Conservation (phyloP, 1,139 yeast species). For the Geotrichum histeridarum region DNA sequence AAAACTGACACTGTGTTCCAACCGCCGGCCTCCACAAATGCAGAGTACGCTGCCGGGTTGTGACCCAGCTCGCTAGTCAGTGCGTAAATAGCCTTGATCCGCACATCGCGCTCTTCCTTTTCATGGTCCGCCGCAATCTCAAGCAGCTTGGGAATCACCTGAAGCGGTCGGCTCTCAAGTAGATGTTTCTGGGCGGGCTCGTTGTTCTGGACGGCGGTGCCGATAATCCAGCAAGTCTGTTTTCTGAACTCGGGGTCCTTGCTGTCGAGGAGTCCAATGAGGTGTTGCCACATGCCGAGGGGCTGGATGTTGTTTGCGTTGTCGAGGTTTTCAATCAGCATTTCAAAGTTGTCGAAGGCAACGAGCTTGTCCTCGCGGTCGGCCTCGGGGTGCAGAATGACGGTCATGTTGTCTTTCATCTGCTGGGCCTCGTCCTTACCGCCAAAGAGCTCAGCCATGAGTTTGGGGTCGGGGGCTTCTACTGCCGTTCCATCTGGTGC, state of each 20-base stretch:
- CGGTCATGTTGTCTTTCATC: slow-evolving; percentile 69
- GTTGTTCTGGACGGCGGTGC: slow-evolving; percentile 91
- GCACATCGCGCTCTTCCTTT: slow-evolving; percentile 27
- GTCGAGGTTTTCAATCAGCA: slow-evolving; percentile 88
- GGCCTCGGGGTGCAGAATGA: slow-evolving; percentile 60
- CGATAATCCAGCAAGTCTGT: slow-evolving; percentile 68
- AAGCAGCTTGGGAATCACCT: slow-evolving; percentile 48
- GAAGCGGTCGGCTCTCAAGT: slow-evolving; percentile 41
- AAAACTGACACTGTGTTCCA: slow-evolving; percentile 40
- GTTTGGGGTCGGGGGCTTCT: slow-evolving; percentile 53
- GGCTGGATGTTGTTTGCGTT: slow-evolving; percentile 91
- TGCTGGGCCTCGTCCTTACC: slow-evolving; percentile 79
- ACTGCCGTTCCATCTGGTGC: slow-evolving; percentile 26
- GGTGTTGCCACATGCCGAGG: slow-evolving; percentile 70
- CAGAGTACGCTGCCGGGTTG: slow-evolving; percentile 50
- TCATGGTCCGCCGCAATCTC: slow-evolving; percentile 35
- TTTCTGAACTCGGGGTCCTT: slow-evolving; percentile 30
- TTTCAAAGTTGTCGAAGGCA: slow-evolving; percentile 88
- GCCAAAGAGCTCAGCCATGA: slow-evolving; percentile 74
- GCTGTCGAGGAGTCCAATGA: slow-evolving; percentile 49
- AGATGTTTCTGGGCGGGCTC: slow-evolving; percentile 60
- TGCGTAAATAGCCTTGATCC: slow-evolving; percentile 71
- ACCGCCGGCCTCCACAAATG: slow-evolving; percentile 58
- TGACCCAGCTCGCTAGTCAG: slow-evolving; percentile 73
- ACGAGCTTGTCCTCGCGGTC: slow-evolving; percentile 49